These are phyloP conservation scores for Leccinellum albellum DNA, from an alignment of 768 basidiomycete genomes.

Conservation along the genomic window DNA sequence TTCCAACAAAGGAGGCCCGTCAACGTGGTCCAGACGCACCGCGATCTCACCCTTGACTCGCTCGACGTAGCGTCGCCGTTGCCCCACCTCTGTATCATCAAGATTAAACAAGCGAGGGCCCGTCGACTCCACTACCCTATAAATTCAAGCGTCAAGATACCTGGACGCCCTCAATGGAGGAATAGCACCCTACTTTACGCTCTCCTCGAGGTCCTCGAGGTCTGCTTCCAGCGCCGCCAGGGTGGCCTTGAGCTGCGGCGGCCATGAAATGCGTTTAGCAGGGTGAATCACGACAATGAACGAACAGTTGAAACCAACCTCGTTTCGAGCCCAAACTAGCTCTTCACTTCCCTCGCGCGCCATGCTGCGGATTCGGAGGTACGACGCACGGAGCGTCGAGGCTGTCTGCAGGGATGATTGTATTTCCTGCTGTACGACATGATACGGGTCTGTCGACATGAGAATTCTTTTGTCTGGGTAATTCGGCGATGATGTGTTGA, in stretches of 20 bases:
- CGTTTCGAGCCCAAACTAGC: constrained; percentile 72
- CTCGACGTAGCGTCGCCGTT: constrained; percentile 72
- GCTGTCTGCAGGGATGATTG: constrained; percentile 71
- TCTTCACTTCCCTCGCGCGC: constrained; percentile 76
- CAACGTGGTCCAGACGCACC: constrained; percentile 45
- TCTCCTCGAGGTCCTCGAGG: constrained; percentile 90
- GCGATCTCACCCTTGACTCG: constrained; percentile 73
- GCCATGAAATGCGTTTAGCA: background rate
- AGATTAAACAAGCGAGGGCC: constrained; percentile 85
- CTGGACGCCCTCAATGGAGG: background rate
- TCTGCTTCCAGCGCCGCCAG: constrained; percentile 80
- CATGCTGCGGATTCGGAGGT: constrained; percentile 72
- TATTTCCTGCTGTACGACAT: constrained; percentile 81
- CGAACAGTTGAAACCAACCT: constrained; percentile 41
- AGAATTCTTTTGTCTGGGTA: background rate
- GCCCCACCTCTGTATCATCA: constrained; percentile 69
- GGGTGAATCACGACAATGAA: background rate
- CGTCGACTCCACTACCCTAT: constrained; percentile 81
- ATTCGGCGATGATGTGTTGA: background rate
- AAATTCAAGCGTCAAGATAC: constrained; percentile 6
- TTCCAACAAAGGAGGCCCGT: constrained; percentile 2
- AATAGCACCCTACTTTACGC: constrained; percentile 64
- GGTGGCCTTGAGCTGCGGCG: constrained; percentile 63
- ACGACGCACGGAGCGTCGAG: constrained; percentile 68
- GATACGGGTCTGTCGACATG: constrained; percentile 83